Conservation (phyloP, 2,329 filamentous ascomycete species). For the Drechslerella stenobrocha region DNA sequence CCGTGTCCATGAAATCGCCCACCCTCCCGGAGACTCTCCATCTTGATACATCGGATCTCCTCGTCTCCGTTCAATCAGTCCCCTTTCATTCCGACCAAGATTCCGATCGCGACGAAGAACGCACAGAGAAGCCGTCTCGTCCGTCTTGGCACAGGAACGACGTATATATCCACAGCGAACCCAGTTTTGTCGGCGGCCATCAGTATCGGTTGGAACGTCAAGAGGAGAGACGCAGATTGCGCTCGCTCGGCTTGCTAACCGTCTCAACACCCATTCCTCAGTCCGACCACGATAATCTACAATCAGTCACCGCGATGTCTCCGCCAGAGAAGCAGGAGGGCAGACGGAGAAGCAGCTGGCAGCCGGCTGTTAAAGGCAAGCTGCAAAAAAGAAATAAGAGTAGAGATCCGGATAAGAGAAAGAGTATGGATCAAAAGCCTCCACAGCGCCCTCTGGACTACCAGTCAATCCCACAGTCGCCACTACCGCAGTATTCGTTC, state of each 20-base stretch:
- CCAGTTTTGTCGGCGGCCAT: slow-evolving; percentile 39
- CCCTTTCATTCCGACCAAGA: slow-evolving; percentile 28
- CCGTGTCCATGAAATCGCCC: slow-evolving; percentile 46
- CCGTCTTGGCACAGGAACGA: slow-evolving; percentile 36
- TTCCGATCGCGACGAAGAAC: not conserved
- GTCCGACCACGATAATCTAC: slow-evolving; percentile 12
- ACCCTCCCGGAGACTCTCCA: slow-evolving; percentile 43
- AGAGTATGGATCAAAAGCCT: slow-evolving; percentile 32
- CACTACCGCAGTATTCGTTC: slow-evolving; percentile 24
- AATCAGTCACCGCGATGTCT: slow-evolving; percentile 3
- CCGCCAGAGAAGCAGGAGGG: slow-evolving; percentile 28
- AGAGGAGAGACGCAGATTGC: slow-evolving; percentile 37
- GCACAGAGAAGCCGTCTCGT: slow-evolving; percentile 13
- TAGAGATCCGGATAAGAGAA: slow-evolving; percentile 41
- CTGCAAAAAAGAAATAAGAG: slow-evolving; percentile 46
- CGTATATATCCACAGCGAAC: slow-evolving; percentile 24
- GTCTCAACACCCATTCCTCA: slow-evolving; percentile 18
- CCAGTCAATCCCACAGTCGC: slow-evolving; percentile 7
- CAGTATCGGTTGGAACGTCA: slow-evolving; percentile 43
- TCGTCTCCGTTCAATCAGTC: slow-evolving; percentile 43
- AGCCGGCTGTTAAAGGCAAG: slow-evolving; percentile 41
- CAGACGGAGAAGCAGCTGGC: slow-evolving; percentile 41
- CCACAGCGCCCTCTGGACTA: slow-evolving; percentile 17
- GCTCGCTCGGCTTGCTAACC: slow-evolving; percentile 38
- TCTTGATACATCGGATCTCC: slow-evolving; percentile 45